Evolutionary conservation across 2,329 filamentous ascomycete species (phyloP).

Genomic region (Ophiostoma fasciatum): DNA sequence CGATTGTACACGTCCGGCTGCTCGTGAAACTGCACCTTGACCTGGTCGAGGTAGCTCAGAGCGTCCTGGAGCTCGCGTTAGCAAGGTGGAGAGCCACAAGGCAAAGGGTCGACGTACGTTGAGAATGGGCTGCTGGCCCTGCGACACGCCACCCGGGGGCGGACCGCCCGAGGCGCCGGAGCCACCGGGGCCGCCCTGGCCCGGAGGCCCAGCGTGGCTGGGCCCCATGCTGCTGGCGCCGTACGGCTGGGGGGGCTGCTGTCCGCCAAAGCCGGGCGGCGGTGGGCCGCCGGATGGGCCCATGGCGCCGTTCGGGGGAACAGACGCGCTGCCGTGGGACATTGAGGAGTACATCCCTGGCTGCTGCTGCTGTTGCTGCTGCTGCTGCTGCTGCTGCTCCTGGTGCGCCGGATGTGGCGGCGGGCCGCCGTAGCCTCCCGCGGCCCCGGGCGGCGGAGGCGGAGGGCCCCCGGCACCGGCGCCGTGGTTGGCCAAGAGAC

Average conservation of each 20-base stretch:
- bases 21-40: constrained; percentile 95
- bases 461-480: constrained; percentile 14
- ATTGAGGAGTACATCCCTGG: constrained; percentile 45
- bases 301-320: constrained; percentile 36
- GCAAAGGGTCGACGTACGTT: constrained; percentile 36
- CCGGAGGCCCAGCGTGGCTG: constrained; percentile 19
- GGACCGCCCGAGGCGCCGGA: not conserved
- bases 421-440: constrained; percentile 36
- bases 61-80: constrained; percentile 36
- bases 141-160: constrained; percentile 36
- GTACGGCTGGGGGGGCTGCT: constrained; percentile 40
- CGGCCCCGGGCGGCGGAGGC: constrained; percentile 29
- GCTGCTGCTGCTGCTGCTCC: not conserved
- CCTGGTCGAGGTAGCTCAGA: constrained; percentile 91
- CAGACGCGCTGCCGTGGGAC: constrained; percentile 26
- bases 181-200: constrained; percentile 12
- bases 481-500: constrained; percentile 63
- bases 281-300: constrained; percentile 44
- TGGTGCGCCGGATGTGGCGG: constrained; percentile 9
- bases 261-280: constrained; percentile 44
- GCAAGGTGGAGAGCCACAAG: not conserved
- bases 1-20: constrained; percentile 95
- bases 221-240: constrained; percentile 25
- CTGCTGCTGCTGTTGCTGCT: constrained; percentile 31
- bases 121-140: constrained; percentile 74